A percentile compares a stretch with the other conserved stretches of the same genome.
phyloP scores from a whole-genome alignment of 306 rosid species.

The Cicer pinnatifidum region DNA sequence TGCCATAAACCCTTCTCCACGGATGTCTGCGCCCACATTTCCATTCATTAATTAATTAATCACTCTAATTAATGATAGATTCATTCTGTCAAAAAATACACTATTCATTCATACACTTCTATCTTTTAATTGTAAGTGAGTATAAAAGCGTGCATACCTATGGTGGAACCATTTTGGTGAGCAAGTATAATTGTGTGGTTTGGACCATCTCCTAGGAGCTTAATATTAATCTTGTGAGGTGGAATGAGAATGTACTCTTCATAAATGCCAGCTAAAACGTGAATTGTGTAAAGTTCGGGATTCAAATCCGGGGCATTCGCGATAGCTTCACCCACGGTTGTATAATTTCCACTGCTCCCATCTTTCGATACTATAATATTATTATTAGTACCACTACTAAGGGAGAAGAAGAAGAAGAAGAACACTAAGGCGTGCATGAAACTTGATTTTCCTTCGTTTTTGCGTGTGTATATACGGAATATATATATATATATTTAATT shows the following conservation, averaged over 20 bases:
- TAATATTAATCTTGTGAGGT: constrained; percentile 42
- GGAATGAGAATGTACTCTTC: constrained; percentile 44
- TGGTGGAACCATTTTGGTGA: constrained; percentile 42
- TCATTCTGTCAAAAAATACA: no score
- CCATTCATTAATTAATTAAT: background rate
- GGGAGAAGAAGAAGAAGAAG: no score
- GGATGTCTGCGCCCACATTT: constrained; percentile 26
- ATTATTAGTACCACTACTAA: background rate
- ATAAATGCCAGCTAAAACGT: constrained; percentile 45
- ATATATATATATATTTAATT: no score
- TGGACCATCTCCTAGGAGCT: constrained; percentile 46
- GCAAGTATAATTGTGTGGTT: constrained; percentile 21
- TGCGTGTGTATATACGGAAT: no score
- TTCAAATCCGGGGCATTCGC: constrained; percentile 34
- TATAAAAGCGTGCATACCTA: constrained; percentile 36
- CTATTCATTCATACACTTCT: no score
- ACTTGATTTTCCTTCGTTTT: no score
- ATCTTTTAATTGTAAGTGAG: no score
- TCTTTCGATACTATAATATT: constrained; percentile 43
- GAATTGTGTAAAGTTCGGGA: constrained; percentile 28
- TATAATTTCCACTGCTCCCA: constrained; percentile 44
- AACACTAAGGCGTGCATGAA: no score
- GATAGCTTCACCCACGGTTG: constrained; percentile 47
- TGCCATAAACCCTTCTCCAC: constrained; percentile 48
- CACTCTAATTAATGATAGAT: no score